These are phyloP conservation scores for Oxytropis ochrocephala DNA, from an alignment of 306 rosid genomes.

Conservation along the genomic window DNA sequence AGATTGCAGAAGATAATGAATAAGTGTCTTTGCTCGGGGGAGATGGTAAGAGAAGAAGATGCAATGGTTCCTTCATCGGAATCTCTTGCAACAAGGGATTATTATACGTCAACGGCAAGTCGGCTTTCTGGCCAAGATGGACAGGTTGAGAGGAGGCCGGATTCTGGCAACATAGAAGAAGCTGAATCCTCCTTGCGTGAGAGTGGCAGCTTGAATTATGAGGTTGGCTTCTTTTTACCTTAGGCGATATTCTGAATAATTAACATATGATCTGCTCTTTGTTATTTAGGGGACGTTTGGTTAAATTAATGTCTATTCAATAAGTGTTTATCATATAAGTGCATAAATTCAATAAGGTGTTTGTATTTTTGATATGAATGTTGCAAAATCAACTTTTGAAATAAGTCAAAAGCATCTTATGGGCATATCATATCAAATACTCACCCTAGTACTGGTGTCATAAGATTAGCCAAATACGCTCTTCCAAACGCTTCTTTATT, in stretches of 20 bases:
- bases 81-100: conserved; percentile 48
- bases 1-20: conserved; percentile 51
- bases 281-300: neutral
- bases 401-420: neutral
- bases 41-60: conserved; percentile 37
- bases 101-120: conserved; percentile 29
- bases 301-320: neutral
- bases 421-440: neutral
- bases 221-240: conserved; percentile 44
- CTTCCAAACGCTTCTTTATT: neutral
- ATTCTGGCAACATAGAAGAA: conserved; percentile 64
- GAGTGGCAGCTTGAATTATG: conserved; percentile 74
- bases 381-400: neutral
- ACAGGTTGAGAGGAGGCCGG: conserved; percentile 35
- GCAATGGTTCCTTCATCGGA: conserved; percentile 40
- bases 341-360: neutral
- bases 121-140: conserved; percentile 32
- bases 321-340: neutral
- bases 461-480: neutral
- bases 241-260: neutral
- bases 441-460: neutral
- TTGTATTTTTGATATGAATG: neutral
- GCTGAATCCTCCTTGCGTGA: conserved; percentile 77
- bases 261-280: neutral
- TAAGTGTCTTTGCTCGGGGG: conserved; percentile 57